Conservation (phyloP, 345 rosid species). For the Camelina sativa region DNA sequence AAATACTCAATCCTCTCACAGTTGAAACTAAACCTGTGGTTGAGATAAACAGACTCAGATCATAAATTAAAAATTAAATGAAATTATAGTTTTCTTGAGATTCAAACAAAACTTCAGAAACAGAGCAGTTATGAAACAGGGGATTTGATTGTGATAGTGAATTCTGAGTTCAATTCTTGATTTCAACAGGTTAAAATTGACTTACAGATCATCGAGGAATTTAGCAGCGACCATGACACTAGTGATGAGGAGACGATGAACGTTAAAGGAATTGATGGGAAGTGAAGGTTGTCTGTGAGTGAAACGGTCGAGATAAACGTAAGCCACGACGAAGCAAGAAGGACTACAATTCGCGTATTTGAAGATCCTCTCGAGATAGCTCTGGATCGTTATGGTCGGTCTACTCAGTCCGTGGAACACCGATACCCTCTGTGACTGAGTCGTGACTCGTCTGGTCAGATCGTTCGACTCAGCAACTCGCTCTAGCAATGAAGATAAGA, state of each 20-base stretch:
- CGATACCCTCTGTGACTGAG: conserved; percentile 59
- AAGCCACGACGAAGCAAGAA: conserved; percentile 82
- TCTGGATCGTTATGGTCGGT: conserved; percentile 75
- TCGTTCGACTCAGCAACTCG: conserved; percentile 79
- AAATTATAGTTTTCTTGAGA: not conserved
- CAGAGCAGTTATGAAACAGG: conserved; percentile 26
- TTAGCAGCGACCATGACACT: conserved; percentile 88
- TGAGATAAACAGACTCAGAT: not conserved
- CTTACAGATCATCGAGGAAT: conserved; percentile 95
- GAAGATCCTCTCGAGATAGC: conserved; percentile 78
- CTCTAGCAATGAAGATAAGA: conserved; percentile 77
- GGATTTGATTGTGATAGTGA: not conserved
- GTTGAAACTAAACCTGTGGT: not conserved
- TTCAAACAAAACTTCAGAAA: conserved; percentile 15
- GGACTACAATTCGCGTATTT: conserved; percentile 94
- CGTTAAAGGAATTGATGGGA: conserved; percentile 85
- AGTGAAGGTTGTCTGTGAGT: conserved; percentile 69
- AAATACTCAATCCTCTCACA: not conserved
- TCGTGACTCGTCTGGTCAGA: conserved; percentile 37
- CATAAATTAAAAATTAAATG: not conserved
- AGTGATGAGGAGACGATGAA: conserved; percentile 85
- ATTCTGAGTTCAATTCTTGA: not conserved
- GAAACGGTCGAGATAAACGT: conserved; percentile 86
- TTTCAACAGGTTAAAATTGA: too few species aligned
- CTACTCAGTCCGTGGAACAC: conserved; percentile 79